phyloP scores from a whole-genome alignment of 371 early-diverging fungal genomes.

The Circinella minor region DNA sequence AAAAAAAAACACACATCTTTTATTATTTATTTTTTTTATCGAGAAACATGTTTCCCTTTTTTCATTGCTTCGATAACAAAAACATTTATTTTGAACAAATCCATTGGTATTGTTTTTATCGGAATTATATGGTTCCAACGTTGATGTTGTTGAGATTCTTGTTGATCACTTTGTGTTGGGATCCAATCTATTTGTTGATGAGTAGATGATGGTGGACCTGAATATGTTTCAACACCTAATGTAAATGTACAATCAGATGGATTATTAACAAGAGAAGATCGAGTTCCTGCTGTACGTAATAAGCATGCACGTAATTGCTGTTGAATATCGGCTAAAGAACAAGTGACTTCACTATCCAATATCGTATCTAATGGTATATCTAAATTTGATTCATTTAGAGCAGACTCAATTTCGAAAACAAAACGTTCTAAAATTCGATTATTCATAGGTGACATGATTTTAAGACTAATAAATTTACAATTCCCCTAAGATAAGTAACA shows the following conservation, averaged over 20 bases:
- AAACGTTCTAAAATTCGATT: constrained; percentile 49
- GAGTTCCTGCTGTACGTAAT: constrained; percentile 36
- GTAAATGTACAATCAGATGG: constrained; percentile 39
- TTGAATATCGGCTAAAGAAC: constrained; percentile 42
- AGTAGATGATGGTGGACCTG: constrained; percentile 17
- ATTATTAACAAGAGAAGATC: constrained; percentile 12
- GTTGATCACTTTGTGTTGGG: constrained; percentile 36
- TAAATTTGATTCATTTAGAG: constrained; percentile 10
- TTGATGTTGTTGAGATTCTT: constrained; percentile 3
- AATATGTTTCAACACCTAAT: constrained; percentile 42
- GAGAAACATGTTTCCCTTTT: constrained; percentile 26
- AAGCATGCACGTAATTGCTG: constrained; percentile 50
- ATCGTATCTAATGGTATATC: constrained; percentile 8
- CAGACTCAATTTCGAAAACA: constrained; percentile 53
- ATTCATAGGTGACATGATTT: constrained; percentile 26
- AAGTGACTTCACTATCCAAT: constrained; percentile 25
- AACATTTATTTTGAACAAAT: constrained; percentile 35
- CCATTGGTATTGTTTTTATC: constrained; percentile 52
- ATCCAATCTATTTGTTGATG: constrained; percentile 39
- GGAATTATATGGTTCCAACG: constrained; percentile 36
- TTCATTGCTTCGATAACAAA: constrained; percentile 25
- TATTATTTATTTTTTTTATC: constrained; percentile 1
- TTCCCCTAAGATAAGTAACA: constrained; percentile 30
- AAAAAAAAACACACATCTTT: not conserved
- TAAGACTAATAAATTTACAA: constrained; percentile 41